Base-by-base conservation (phyloP, 768 basidiomycete species). In the Lactifluus volemus region DNA sequence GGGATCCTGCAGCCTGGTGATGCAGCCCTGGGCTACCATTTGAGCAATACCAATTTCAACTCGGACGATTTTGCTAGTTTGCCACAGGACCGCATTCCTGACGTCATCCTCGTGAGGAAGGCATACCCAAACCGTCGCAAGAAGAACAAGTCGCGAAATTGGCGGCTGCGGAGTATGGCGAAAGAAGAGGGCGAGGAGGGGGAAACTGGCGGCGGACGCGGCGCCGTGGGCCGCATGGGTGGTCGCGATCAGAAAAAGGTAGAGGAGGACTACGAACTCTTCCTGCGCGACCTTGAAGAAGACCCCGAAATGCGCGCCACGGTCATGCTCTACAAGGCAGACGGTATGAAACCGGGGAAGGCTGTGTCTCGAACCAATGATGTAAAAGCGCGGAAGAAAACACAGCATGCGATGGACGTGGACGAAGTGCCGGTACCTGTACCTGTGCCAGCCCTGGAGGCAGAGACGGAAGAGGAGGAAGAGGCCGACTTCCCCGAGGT, bases 221-320 rank as follows among this genome's bases (percentile, higher is more conserved):
- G 94, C 58, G 86, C 93, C n/a, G 85, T 96, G 48, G 94, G 94
- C 1, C 77, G 92, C 50, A 80, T 88, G 80, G 94, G 94, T 11
- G 94, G 93, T 39, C 78, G 92, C 50, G 94, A 96, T 74, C 82
- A 85, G 73, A 86, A 81, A 76, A 93, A 94, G 78, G 91, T 98
- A 60, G 94, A 98, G 67, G 86, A 92, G 71, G 96, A 99, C 70
- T 99, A 98, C 73, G 97, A 98, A 77, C 65, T 91, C 53, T 99
- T 99, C 83, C 76, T 98, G 73, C 82, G 89, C 49, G 94, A 97
- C 64, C 74, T 98, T 52, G 94, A 97, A 73, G 96, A 98, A 72
- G 95, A 98, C 74, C 86, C 86, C 21, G 95, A 98, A 77, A 76
- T 98, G 77, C 83, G 96, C 42, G 79, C 80, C 5, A 83, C 83